These are phyloP conservation scores for Stagonosporopsis vannaccii DNA, from an alignment of 2,329 filamentous ascomycete species.

Conservation along the genomic window DNA sequence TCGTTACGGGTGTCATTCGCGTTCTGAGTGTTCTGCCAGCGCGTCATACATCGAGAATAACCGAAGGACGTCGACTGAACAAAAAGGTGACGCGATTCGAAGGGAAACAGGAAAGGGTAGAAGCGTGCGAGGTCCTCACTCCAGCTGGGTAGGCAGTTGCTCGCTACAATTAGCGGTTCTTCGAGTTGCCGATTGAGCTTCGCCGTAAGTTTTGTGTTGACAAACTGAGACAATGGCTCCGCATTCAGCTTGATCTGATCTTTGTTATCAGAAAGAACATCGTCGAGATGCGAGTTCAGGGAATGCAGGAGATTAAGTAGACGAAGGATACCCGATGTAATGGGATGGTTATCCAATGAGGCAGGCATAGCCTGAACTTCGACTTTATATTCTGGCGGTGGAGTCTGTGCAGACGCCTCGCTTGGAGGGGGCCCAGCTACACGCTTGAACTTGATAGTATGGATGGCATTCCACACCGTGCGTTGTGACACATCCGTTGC, in stretches of 20 bases:
- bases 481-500: conserved; percentile 72
- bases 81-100: conserved; percentile 96
- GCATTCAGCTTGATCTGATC: conserved; percentile 73
- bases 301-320: conserved; percentile 90
- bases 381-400: conserved; percentile 59
- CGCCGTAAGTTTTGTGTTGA: conserved; percentile 97
- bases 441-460: conserved; percentile 90
- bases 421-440: conserved; percentile 82
- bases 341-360: conserved; percentile 82
- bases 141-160: conserved; percentile 94
- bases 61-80: conserved; percentile 97
- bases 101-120: conserved; percentile 97
- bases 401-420: conserved; percentile 70
- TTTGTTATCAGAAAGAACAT: conserved; percentile 82
- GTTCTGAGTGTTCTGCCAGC: conserved; percentile 92
- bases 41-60: conserved; percentile 94
- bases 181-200: conserved; percentile 97
- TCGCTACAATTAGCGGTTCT: conserved; percentile 95
- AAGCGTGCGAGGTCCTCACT: conserved; percentile 91
- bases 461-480: conserved; percentile 88
- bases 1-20: conserved; percentile 82
- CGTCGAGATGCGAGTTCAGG: conserved; percentile 90
- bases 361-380: conserved; percentile 71
- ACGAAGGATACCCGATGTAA: conserved; percentile 85
- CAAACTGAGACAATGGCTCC: conserved; percentile 90